Conservation (phyloP, 1,284 basidiomycete genomes). For the Ustilago nuda region DNA sequence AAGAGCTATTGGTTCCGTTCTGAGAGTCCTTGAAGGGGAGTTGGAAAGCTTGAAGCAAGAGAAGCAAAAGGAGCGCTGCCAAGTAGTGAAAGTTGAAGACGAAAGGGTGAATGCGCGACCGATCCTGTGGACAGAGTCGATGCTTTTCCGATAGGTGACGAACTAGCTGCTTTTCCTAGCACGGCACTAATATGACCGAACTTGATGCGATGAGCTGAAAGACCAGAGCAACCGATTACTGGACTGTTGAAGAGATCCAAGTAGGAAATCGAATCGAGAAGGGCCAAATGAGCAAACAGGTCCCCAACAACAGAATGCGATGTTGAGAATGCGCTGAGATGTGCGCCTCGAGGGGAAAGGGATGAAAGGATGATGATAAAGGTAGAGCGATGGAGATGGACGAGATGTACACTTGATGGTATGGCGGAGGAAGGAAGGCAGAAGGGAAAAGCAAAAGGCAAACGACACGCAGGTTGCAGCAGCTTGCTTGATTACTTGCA, state of each 20-base stretch:
- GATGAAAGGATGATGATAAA: conserved; percentile 7
- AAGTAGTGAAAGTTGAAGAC: conserved; percentile 1
- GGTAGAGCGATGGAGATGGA: conserved; percentile 7
- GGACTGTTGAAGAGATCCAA: background rate
- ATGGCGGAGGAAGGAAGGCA: conserved; percentile 3
- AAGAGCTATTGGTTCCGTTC: conserved; percentile 5
- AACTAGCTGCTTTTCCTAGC: conserved; percentile 22
- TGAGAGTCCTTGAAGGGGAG: conserved; percentile 2
- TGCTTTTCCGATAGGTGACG: conserved; percentile 25
- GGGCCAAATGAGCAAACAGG: background rate
- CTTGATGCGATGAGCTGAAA: conserved; percentile 11
- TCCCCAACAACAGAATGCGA: background rate
- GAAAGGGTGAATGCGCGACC: conserved; percentile 20
- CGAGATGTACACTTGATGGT: conserved; percentile 19
- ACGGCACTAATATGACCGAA: background rate
- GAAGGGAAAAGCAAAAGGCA: conserved; percentile 10
- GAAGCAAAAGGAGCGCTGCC: conserved; percentile 5
- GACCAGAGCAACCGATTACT: background rate
- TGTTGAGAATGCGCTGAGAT: conserved; percentile 10
- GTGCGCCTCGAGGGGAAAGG: conserved; percentile 16
- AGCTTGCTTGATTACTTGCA: conserved; percentile 22
- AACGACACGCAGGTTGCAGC: conserved; percentile 50
- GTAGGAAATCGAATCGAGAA: background rate
- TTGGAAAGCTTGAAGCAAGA: conserved; percentile 5
- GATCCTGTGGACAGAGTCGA: conserved; percentile 2